These are phyloP conservation scores for Hirsutella thompsonii DNA, from an alignment of 2,329 filamentous ascomycete species.

Conservation along the genomic window DNA sequence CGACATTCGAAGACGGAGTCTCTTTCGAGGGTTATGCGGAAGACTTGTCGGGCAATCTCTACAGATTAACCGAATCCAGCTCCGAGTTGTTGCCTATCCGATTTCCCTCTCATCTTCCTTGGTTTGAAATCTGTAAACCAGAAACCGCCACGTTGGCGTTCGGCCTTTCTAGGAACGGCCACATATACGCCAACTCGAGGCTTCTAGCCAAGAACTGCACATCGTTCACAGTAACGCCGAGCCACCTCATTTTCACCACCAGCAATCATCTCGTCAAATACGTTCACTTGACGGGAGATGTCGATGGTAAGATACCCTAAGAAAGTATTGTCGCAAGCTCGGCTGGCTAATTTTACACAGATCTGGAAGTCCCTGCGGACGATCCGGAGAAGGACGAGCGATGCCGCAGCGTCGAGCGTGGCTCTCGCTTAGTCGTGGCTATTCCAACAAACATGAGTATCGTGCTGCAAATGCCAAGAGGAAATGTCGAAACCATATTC, in stretches of 20 bases:
- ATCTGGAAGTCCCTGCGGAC: constrained; percentile 71
- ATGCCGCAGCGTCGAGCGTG: constrained; percentile 83
- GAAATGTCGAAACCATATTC: constrained; percentile 90
- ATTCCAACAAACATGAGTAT: constrained; percentile 80
- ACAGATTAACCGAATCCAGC: constrained; percentile 19
- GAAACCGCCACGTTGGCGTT: constrained; percentile 32
- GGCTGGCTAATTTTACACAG: constrained; percentile 25
- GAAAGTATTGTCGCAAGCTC: too few relatives aligned
- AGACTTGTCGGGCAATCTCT: constrained; percentile 31
- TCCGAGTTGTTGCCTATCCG: constrained; percentile 21
- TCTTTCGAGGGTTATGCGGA: constrained; percentile 28
- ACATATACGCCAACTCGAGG: constrained; percentile 64
- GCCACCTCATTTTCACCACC: constrained; percentile 85
- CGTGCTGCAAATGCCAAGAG: constrained; percentile 87
- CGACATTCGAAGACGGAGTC: constrained; percentile 17
- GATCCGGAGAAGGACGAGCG: constrained; percentile 87
- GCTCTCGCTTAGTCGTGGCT: constrained; percentile 73
- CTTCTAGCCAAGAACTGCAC: constrained; percentile 78
- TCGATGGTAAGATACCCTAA: constrained; percentile 41
- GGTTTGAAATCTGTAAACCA: constrained; percentile 33
- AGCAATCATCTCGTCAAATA: constrained; percentile 90
- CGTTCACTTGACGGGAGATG: constrained; percentile 56
- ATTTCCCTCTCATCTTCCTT: constrained; percentile 36
- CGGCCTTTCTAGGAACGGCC: constrained; percentile 63
- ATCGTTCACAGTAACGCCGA: constrained; percentile 70